Conservation (phyloP, 1,139 yeast genomes). For the Debaryomyces psychrophilus region DNA sequence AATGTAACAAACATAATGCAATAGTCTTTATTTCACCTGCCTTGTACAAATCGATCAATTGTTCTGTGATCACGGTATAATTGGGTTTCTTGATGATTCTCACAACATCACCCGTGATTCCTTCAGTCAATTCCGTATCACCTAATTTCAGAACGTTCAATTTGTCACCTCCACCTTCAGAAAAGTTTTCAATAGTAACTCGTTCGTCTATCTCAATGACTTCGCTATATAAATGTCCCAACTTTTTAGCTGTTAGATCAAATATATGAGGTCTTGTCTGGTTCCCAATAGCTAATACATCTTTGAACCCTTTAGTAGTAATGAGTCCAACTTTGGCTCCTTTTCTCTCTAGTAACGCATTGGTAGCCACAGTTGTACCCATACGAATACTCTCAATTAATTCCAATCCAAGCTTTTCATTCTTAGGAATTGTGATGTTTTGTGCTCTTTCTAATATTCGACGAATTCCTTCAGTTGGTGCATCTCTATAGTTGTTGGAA, state of each 20-base stretch:
- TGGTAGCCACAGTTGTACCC: slow-evolving; percentile 48
- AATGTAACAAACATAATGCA: slow-evolving; percentile 44
- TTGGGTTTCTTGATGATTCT: slow-evolving; percentile 38
- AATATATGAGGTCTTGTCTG: slow-evolving; percentile 45
- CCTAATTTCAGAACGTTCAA: slow-evolving; percentile 20
- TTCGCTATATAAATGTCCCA: slow-evolving; percentile 37
- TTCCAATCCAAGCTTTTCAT: slow-evolving; percentile 32
- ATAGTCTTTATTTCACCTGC: slow-evolving; percentile 34
- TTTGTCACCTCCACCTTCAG: slow-evolving; percentile 47
- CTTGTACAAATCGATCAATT: slow-evolving; percentile 29
- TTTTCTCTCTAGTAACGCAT: slow-evolving; percentile 49
- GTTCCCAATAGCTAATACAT: slow-evolving; percentile 46
- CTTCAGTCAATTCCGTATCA: slow-evolving; percentile 31
- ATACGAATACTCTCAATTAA: slow-evolving; percentile 36
- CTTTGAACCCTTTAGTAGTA: slow-evolving; percentile 57
- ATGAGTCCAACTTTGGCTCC: slow-evolving; percentile 55
- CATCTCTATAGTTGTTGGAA: slow-evolving; percentile 82
- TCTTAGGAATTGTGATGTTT: slow-evolving; percentile 50
- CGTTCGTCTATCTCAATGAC: slow-evolving; percentile 48
- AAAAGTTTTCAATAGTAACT: slow-evolving; percentile 41
- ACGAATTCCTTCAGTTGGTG: slow-evolving; percentile 89
- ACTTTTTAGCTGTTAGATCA: slow-evolving; percentile 40
- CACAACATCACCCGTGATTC: slow-evolving; percentile 42
- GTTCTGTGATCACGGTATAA: slow-evolving; percentile 25
- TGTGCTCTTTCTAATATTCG: slow-evolving; percentile 66